Percentiles rank a stretch among this genome's conserved stretches.
Conservation (phyloP, 768 basidiomycete genomes). For the Amanita thiersii region DNA sequence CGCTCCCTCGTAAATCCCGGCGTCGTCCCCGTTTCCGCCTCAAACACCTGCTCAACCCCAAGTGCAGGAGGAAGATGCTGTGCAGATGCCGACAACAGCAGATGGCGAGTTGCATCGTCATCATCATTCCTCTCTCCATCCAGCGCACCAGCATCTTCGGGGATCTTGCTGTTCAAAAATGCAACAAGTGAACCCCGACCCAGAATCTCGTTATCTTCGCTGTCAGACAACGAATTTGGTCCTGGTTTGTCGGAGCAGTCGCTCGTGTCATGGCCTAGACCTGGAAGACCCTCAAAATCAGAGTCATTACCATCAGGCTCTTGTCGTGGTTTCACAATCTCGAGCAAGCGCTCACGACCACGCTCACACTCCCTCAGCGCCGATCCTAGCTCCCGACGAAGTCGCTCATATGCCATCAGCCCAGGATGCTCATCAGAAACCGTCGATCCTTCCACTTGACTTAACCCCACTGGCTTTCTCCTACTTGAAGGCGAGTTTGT, state of each 20-base stretch:
- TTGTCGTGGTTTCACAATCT: slow-evolving; percentile 41
- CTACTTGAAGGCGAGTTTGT: not conserved
- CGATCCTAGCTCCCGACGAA: slow-evolving; percentile 69
- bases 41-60: slow-evolving; percentile 81
- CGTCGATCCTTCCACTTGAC: not conserved
- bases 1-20: slow-evolving; percentile 43
- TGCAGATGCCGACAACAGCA: slow-evolving; percentile 42
- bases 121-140: slow-evolving; percentile 14
- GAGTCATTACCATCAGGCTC: slow-evolving; percentile 17
- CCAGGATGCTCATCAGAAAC: slow-evolving; percentile 34
- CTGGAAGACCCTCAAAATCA: slow-evolving; percentile 31
- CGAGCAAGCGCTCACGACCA: slow-evolving; percentile 56
- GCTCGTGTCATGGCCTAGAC: slow-evolving; percentile 43
- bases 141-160: slow-evolving; percentile 17
- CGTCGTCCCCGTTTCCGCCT: slow-evolving; percentile 46
- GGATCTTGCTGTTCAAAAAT: slow-evolving; percentile 16
- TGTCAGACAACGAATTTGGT: slow-evolving; percentile 27
- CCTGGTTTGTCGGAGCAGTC: slow-evolving; percentile 48
- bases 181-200: slow-evolving; percentile 12
- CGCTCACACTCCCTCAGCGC: slow-evolving; percentile 80
- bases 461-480: not conserved
- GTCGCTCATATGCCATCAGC: slow-evolving; percentile 63
- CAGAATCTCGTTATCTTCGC: slow-evolving; percentile 14
- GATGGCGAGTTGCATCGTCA: slow-evolving; percentile 52
- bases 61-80: slow-evolving; percentile 46